These are phyloP conservation scores for Exophiala oligosperma DNA, from an alignment of 2,329 filamentous ascomycete species.

Conservation along the genomic window DNA sequence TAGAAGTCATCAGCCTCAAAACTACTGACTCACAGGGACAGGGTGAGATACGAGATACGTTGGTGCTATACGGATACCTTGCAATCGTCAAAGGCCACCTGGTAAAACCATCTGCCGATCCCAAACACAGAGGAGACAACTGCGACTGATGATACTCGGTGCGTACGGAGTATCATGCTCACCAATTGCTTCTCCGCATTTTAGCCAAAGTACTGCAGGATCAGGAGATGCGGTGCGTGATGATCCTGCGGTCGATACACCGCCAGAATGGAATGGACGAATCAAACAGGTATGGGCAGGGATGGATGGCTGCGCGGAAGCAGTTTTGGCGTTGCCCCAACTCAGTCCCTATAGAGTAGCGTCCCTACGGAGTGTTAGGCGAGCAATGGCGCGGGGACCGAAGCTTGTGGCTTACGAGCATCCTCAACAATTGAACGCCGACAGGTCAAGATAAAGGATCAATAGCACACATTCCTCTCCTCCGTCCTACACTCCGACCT, in stretches of 20 bases:
- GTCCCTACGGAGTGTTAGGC: background rate
- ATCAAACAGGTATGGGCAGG: background rate
- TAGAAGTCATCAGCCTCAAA: background rate
- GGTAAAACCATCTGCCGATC: background rate
- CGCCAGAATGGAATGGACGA: background rate
- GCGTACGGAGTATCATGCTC: background rate
- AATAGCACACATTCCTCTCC: background rate
- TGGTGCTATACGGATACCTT: background rate
- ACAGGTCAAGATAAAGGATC: background rate
- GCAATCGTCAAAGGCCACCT: background rate
- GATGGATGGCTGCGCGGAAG: background rate
- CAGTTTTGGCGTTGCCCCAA: background rate
- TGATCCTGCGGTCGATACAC: background rate
- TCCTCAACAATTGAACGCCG: background rate
- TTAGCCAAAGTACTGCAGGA: background rate
- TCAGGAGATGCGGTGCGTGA: background rate
- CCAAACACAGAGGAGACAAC: background rate
- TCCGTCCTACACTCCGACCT: slow-evolving; percentile 2
- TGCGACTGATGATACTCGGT: no score
- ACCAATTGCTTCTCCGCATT: slow-evolving; percentile 1
- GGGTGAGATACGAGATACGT: slow-evolving; percentile 1
- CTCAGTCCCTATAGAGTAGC: background rate
- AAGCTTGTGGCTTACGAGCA: background rate
- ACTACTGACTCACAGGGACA: background rate
- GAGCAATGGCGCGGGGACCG: background rate